Evolutionary conservation across 1,284 basidiomycete species (phyloP).

Genomic region (Sporisorium reilianum): DNA sequence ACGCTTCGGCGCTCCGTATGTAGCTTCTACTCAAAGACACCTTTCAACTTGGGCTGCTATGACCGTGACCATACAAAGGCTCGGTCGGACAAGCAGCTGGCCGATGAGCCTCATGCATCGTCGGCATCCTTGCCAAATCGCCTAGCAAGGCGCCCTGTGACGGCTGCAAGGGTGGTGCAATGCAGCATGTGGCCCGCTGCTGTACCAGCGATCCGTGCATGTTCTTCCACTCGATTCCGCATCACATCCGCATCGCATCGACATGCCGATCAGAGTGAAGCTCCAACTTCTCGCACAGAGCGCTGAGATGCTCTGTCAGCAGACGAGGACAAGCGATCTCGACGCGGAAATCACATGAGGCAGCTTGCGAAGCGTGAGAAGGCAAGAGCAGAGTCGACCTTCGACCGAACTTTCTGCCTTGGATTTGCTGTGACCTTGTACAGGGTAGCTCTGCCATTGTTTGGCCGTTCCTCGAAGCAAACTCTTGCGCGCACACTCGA

Average conservation of each 20-base stretch:
- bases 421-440: background rate
- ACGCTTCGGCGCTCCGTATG: background rate
- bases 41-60: slow-evolving; percentile 1
- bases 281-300: background rate
- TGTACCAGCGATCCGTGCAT: slow-evolving; percentile 14
- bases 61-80: too few relatives aligned
- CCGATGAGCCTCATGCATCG: background rate
- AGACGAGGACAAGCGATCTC: background rate
- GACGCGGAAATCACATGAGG: slow-evolving; percentile 1
- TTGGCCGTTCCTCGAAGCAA: background rate
- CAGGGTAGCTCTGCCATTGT: background rate
- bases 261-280: background rate
- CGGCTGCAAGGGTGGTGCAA: background rate
- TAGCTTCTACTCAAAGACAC: background rate
- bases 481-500: background rate
- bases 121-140: slow-evolving; percentile 1
- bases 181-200: background rate
- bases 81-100: slow-evolving; percentile 6
- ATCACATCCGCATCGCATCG: background rate
- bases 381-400: background rate
- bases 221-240: slow-evolving; percentile 11
- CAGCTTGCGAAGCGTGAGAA: slow-evolving; percentile 9
- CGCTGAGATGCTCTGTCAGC: slow-evolving; percentile 2
- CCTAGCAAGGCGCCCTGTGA: slow-evolving; percentile 1
- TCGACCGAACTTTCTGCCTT: slow-evolving; percentile 28